Evolutionary conservation across 2,329 filamentous ascomycete genomes (phyloP).

Genomic region (Diaporthe nobilis): DNA sequence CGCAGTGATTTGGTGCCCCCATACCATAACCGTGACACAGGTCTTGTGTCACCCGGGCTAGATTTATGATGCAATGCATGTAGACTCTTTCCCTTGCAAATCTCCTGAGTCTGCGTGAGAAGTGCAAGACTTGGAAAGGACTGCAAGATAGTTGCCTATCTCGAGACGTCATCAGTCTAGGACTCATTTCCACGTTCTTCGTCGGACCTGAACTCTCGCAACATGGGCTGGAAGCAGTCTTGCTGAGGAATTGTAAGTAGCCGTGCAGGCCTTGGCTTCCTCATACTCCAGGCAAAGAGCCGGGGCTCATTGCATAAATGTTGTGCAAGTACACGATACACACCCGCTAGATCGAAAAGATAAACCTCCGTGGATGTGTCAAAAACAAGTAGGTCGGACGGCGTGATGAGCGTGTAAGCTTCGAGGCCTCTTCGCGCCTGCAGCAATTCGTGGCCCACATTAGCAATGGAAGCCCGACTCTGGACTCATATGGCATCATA

Average conservation of each 20-base stretch:
- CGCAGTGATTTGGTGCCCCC: conserved; percentile 14
- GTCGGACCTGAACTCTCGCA: neutral
- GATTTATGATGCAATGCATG: conserved; percentile 39
- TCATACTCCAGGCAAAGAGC: conserved; percentile 18
- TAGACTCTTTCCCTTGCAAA: neutral
- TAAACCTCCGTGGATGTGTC: conserved; percentile 12
- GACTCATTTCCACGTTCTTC: conserved; percentile 27
- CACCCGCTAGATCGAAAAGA: neutral
- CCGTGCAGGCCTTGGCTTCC: conserved; percentile 1
- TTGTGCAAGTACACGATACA: conserved; percentile 23
- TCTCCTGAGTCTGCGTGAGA: neutral
- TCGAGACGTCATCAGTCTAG: conserved; percentile 22
- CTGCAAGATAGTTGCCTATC: neutral
- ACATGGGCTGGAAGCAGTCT: neutral
- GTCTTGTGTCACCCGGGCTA: conserved; percentile 33
- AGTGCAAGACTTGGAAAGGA: neutral
- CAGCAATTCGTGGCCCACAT: conserved; percentile 5
- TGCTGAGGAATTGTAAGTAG: neutral
- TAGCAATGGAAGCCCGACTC: neutral
- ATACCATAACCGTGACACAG: conserved; percentile 35
- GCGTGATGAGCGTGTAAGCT: conserved; percentile 11
- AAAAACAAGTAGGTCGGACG: conserved; percentile 22
- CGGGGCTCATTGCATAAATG: neutral
- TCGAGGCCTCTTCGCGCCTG: conserved; percentile 28
- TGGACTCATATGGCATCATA: conserved; percentile 11